Base-by-base conservation (phyloP, 352 stramenopile species). In the Phytophthora fragariaefolia region DNA sequence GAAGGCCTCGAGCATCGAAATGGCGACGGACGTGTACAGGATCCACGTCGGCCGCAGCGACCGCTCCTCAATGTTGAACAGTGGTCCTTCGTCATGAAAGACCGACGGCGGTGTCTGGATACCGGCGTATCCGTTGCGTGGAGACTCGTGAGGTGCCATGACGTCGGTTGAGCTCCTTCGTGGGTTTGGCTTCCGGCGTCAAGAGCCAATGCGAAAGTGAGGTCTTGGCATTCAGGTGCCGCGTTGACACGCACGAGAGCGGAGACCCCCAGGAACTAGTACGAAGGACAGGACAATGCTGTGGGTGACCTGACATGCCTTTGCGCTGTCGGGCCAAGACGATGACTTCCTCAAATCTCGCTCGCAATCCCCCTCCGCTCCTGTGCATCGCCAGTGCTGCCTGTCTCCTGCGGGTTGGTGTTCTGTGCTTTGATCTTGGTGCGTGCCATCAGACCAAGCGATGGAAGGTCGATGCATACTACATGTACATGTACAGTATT, bases 1-100 rank as follows among this genome's bases (percentile, higher is more conserved):
- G 55, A 85, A 71, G 3, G 75, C 66, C 15, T 83, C 61, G 34
- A 86, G 64, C 32, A 83, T 69, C 24, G 69, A 68, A 45, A 80
- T 56, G 28, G 54, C 53, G 0, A 76, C 62, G 51, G 73, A 80
- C 4, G 67, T 54, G 61, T 89, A 88, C 43, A 87, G 67, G 30
- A 82, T 71, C 43, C 70, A 74, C 20, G 49, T 74, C 6, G 77
- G 71, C 2, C 32, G 46, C 24, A 76, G 32, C n/a, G 59, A 52
- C 1, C 69, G 63, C 15, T 66, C 43, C 10, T 71, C 42, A 23
- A 72, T 58, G 36, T 48, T 45, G 18, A 66, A 17, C 13, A 51
- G 10, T 0, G 38, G 53, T 22, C 32, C 51, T 6, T 63, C 54
- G 9, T 55, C 26, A 6, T 54, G 32, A 18, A n/a, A 6, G 27